Percentiles rank a stretch among this genome's conserved stretches.
Conservation (phyloP, 495 filamentous ascomycete species). For the Xylaria telfairii region DNA sequence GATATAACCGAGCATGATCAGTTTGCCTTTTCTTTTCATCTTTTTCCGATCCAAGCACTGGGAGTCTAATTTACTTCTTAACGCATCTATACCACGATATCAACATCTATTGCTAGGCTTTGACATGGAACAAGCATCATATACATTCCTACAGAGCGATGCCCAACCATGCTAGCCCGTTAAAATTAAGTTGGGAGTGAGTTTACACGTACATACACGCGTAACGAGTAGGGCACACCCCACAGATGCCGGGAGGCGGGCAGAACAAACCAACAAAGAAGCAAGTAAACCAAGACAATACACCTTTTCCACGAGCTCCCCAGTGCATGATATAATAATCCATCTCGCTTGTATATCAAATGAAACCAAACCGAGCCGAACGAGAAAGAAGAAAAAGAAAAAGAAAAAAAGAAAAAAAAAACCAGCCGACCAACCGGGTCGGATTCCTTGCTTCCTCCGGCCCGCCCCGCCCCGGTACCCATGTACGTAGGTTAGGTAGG, state of each 20-base stretch:
- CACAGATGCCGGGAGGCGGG: not conserved
- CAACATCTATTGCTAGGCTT: not conserved
- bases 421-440: not conserved
- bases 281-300: no score
- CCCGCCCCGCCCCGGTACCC: not conserved
- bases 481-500: no score
- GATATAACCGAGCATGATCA: no score
- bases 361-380: not conserved
- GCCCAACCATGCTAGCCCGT: not conserved
- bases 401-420: no score
- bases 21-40: no score
- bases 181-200: not conserved
- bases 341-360: not conserved
- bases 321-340: not conserved
- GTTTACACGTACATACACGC: not conserved
- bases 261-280: not conserved
- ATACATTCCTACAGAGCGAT: not conserved
- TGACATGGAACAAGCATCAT: not conserved
- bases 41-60: no score
- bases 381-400: no score
- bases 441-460: conserved; percentile 2
- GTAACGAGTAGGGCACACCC: not conserved
- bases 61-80: no score
- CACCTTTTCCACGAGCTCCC: not conserved
- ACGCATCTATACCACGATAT: not conserved